Percentiles rank a stretch among this genome's conserved stretches.
Evolutionary conservation across 1,139 yeast genomes (phyloP).

Genomic region (Tardiomyces digboiensis): DNA sequence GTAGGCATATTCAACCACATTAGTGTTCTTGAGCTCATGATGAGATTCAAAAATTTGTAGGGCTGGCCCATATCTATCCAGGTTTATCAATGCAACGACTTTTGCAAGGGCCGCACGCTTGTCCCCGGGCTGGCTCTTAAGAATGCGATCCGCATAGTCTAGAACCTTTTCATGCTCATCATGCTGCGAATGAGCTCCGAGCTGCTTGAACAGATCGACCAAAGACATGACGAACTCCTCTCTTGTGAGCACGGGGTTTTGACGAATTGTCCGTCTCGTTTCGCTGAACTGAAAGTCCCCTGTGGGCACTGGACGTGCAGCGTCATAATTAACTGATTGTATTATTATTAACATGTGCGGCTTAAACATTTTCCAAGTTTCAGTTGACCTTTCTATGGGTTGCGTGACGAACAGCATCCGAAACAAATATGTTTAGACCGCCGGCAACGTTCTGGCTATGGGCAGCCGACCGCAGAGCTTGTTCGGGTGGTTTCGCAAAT

Average conservation of each 20-base stretch:
- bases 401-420: too few relatives aligned
- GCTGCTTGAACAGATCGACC: constrained; percentile 35
- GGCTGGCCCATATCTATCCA: constrained; percentile 60
- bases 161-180: constrained; percentile 41
- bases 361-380: too few relatives aligned
- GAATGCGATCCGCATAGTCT: constrained; percentile 33
- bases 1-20: constrained; percentile 50
- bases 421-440: too few relatives aligned
- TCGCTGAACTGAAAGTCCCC: too few relatives aligned
- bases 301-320: too few relatives aligned
- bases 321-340: too few relatives aligned
- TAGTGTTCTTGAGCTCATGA: constrained; percentile 5
- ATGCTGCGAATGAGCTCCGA: constrained; percentile 36
- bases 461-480: too few relatives aligned
- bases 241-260: not conserved
- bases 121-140: constrained; percentile 38
- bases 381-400: too few relatives aligned
- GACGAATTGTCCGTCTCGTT: too few relatives aligned
- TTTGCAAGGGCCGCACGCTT: constrained; percentile 47
- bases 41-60: constrained; percentile 26
- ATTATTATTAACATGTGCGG: too few relatives aligned
- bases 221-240: constrained; percentile 15
- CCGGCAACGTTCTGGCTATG: too few relatives aligned
- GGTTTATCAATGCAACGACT: constrained; percentile 59
- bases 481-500: too few relatives aligned